phyloP scores from a whole-genome alignment of 192 early-diverging fungal species.

The Coemansia sp. region DNA sequence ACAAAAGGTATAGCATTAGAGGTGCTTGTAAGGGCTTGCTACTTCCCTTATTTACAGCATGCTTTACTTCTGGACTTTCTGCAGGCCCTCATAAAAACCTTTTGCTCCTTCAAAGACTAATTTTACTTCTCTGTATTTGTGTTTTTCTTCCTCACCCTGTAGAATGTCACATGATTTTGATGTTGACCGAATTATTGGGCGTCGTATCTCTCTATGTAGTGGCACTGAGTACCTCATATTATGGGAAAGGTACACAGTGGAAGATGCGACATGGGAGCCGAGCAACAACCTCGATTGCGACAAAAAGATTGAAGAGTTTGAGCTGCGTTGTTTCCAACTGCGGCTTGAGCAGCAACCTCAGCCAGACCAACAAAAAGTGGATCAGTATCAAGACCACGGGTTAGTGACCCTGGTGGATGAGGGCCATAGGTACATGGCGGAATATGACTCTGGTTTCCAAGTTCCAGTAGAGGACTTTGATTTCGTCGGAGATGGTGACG shows the following conservation, averaged over 20 bases:
- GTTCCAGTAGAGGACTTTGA: slow-evolving; percentile 25
- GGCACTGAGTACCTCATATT: slow-evolving; percentile 33
- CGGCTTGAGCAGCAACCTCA: slow-evolving; percentile 9
- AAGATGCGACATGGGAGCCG: slow-evolving; percentile 23
- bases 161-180: slow-evolving; percentile 14
- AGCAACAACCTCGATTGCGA: slow-evolving; percentile 7
- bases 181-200: slow-evolving; percentile 42
- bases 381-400: slow-evolving; percentile 35
- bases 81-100: not conserved
- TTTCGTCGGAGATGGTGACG: slow-evolving; percentile 6
- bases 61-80: not conserved
- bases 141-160: not conserved
- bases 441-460: slow-evolving; percentile 11
- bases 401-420: slow-evolving; percentile 35
- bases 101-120: not conserved
- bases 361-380: not conserved
- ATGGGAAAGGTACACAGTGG: slow-evolving; percentile 22
- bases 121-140: not conserved
- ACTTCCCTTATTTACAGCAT: no score
- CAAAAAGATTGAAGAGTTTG: slow-evolving; percentile 23
- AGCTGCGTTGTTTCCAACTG: slow-evolving; percentile 17
- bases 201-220: slow-evolving; percentile 17
- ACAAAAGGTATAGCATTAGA: no score
- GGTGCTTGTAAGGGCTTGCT: no score
- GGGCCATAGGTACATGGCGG: slow-evolving; percentile 10